phyloP scores from a whole-genome alignment of 345 rosid species.

The Luvunga scandens region DNA sequence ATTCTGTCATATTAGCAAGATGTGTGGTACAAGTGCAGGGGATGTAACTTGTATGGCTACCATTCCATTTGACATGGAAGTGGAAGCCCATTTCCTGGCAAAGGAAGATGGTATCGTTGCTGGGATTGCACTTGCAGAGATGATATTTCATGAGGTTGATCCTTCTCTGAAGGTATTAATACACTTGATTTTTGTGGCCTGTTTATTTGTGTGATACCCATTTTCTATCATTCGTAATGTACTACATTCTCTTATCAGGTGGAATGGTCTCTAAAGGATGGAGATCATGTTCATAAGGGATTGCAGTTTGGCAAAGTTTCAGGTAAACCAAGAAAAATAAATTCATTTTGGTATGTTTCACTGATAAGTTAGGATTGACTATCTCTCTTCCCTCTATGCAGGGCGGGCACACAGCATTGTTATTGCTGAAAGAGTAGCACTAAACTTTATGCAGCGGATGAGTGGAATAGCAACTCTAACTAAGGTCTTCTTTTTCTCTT shows the following conservation, averaged over 20 bases:
- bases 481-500: conserved; percentile 45
- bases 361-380: neutral
- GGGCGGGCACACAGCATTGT: conserved; percentile 84
- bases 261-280: conserved; percentile 83
- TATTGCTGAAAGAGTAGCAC: conserved; percentile 86
- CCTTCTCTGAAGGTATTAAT: conserved; percentile 66
- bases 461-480: conserved; percentile 97
- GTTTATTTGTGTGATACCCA: conserved; percentile 12
- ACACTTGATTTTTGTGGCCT: conserved; percentile 1
- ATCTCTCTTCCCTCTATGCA: conserved; percentile 20
- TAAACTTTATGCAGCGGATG: conserved; percentile 98
- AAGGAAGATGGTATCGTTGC: conserved; percentile 93
- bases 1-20: conserved; percentile 10
- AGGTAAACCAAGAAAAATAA: conserved; percentile 35
- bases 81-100: conserved; percentile 87
- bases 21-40: conserved; percentile 46
- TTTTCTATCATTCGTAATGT: conserved; percentile 17
- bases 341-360: neutral
- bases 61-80: conserved; percentile 77
- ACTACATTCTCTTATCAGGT: conserved; percentile 42
- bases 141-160: conserved; percentile 87
- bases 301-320: conserved; percentile 87
- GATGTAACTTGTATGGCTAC: conserved; percentile 96
- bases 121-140: conserved; percentile 74
- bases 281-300: conserved; percentile 78